Base-by-base conservation (phyloP, 345 rosid species). In the Lenwebbia sp. region DNA sequence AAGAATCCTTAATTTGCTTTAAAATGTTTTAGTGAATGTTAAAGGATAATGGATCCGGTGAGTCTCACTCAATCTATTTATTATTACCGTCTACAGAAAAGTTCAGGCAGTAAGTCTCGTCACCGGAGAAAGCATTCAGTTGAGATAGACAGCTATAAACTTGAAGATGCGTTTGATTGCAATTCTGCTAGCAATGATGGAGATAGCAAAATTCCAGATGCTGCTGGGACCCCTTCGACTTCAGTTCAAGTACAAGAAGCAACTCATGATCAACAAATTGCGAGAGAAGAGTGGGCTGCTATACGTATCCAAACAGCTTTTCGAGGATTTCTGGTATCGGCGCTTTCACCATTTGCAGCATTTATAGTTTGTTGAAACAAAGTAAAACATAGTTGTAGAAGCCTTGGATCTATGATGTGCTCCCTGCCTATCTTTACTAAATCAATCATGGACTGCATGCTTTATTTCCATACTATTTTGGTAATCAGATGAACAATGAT, bases 241-340 rank as follows among this genome's bases (percentile, higher is more conserved):
- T 92, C 98, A 54, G 86, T 88, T 83, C 92, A 93, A 87, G 90
- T 89, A 60, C 90, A 91, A 87, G 92, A 88, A 88, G 84, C 85
- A n/a, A 85, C 86, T 88, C 87, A 82, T 52, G 86, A 86, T 91
- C 93, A 89, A 85, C 94, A 91, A 87, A 85, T 62, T 62, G 54
- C 76, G 58, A 89, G 87, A 88, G 96, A 93, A 89, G 92, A 95
- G 88, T 90, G 85, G 89, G 99, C 99, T 86, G 97, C 99, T 51
- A 92, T 92, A 25, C 92, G 95, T 82, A 95, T 98, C 81, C 99
- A 98, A 90, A 94, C 99, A 49, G 94, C 97, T 83, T 98, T 94
- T 86, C 97, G 99, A 56, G 97, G 98, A 86, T 98, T 98, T 90
- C 88, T 98, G 99, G 99, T 98, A 92, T 85, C 82, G 7, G 26